Evolutionary conservation across 257 asterid species (phyloP).

Genomic region (Salvia rosmarinus): DNA sequence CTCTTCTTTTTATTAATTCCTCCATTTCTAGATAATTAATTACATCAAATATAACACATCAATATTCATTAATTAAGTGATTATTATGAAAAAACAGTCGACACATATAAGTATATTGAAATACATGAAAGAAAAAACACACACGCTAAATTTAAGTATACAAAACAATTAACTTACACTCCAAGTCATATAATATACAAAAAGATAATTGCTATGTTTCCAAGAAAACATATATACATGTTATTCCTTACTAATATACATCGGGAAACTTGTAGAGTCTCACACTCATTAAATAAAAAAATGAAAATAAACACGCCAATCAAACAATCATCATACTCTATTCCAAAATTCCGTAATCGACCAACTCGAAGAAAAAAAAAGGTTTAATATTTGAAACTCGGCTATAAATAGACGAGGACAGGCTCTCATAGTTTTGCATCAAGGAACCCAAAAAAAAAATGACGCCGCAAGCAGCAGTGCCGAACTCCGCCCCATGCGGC

Average conservation of each 20-base stretch:
- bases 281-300: too few relatives aligned
- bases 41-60: background rate
- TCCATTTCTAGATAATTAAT: background rate
- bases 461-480: conserved; percentile 14
- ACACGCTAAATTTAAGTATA: too few relatives aligned
- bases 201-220: background rate
- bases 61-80: background rate
- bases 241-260: background rate
- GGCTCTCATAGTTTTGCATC: background rate
- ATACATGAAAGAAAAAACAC: too few relatives aligned
- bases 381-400: background rate
- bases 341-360: background rate
- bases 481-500: conserved; percentile 20
- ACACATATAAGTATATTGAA: too few relatives aligned
- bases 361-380: background rate
- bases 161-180: too few relatives aligned
- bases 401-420: background rate
- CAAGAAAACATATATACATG: background rate
- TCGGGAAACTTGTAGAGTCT: conserved; percentile 23
- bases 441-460: background rate
- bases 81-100: too few relatives aligned
- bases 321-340: too few relatives aligned
- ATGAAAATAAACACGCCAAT: too few relatives aligned
- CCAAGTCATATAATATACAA: too few relatives aligned
- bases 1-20: background rate